phyloP scores from a whole-genome alignment of 2,329 filamentous ascomycete species.

The Chrysoporthe puriensis region DNA sequence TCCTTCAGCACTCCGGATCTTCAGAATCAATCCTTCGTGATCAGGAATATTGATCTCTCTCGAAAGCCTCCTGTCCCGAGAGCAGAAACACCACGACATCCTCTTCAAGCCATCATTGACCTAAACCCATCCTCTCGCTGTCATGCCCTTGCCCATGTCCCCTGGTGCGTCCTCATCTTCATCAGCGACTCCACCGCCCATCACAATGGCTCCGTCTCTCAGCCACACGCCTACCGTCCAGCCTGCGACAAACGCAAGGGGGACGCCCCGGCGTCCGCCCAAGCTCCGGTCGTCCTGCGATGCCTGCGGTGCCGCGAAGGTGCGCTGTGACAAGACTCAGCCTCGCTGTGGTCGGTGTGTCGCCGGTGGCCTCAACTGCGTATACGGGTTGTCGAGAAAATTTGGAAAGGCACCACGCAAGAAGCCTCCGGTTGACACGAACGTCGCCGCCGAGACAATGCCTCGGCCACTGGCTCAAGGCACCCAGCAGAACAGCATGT shows the following conservation, averaged over 20 bases:
- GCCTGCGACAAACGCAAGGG: constrained; percentile 23
- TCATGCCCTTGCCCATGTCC: constrained; percentile 13
- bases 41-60: neutral
- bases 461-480: constrained; percentile 23
- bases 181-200: constrained; percentile 19
- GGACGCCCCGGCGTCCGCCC: constrained; percentile 23
- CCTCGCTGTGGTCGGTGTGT: constrained; percentile 27
- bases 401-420: constrained; percentile 29
- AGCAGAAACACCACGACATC: neutral
- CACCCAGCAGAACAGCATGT: constrained; percentile 21
- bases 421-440: constrained; percentile 24
- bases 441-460: constrained; percentile 10
- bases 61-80: neutral
- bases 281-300: constrained; percentile 30
- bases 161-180: constrained; percentile 20
- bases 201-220: constrained; percentile 18
- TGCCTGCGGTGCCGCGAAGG: constrained; percentile 29
- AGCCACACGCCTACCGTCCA: constrained; percentile 11
- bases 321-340: constrained; percentile 29
- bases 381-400: constrained; percentile 28
- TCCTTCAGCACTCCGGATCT: constrained; percentile 10
- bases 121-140: neutral
- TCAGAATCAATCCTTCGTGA: constrained; percentile 10
- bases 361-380: constrained; percentile 27
- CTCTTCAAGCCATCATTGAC: neutral